A percentile compares a stretch with the other conserved stretches of the same genome.
Evolutionary conservation across 306 rosid species (phyloP).

Genomic region (Castanea sativa): DNA sequence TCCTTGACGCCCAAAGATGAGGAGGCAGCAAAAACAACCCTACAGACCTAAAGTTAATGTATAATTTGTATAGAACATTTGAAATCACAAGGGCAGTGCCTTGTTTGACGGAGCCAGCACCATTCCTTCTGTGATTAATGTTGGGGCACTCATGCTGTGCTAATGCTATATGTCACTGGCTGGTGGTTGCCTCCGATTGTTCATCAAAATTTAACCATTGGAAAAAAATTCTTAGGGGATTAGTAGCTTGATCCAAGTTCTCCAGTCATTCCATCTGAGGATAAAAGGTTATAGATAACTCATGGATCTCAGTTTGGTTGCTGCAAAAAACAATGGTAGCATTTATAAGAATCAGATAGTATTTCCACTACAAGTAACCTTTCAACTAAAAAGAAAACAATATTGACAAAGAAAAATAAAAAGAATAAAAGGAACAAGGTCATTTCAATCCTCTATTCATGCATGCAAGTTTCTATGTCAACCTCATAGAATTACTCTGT

Average conservation of each 20-base stretch:
- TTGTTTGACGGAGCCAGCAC: constrained; percentile 28
- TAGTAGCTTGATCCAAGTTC: constrained; percentile 25
- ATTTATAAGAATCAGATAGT: constrained; percentile 14
- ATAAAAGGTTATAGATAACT: constrained; percentile 21
- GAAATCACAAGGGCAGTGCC: constrained; percentile 25
- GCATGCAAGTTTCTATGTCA: not conserved
- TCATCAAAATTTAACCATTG: constrained; percentile 2
- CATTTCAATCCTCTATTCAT: not conserved
- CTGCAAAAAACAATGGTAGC: constrained; percentile 34
- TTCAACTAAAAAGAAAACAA: not conserved
- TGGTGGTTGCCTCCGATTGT: constrained; percentile 27
- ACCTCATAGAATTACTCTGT: not conserved
- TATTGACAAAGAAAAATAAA: not conserved
- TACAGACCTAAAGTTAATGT: constrained; percentile 17
- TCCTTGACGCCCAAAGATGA: constrained; percentile 39
- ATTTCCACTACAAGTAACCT: constrained; percentile 2
- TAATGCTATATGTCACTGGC: constrained; percentile 21
- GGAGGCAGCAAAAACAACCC: constrained; percentile 24
- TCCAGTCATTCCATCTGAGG: constrained; percentile 31
- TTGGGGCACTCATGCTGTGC: constrained; percentile 13
- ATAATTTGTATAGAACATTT: constrained; percentile 23
- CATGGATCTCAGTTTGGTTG: constrained; percentile 44
- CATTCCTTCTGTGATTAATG: constrained; percentile 20
- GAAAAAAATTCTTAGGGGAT: constrained; percentile 15
- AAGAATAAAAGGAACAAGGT: not conserved